phyloP scores from a whole-genome alignment of 371 early-diverging fungal species.

The Choanephora cucurbitarum region DNA sequence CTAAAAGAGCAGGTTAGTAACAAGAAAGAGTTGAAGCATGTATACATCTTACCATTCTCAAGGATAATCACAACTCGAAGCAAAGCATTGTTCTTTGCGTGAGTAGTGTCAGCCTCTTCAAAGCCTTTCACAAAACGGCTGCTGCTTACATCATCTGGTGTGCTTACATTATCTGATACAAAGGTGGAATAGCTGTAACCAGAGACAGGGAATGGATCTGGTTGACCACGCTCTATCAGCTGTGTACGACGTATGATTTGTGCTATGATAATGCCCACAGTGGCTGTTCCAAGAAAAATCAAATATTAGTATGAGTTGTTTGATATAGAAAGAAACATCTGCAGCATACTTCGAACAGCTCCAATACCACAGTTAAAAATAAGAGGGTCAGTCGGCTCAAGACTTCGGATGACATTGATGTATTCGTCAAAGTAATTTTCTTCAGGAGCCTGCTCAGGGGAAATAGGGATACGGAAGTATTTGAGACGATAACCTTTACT shows the following conservation, averaged over 20 bases:
- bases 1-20: constrained; percentile 15
- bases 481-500: constrained; percentile 50
- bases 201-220: constrained; percentile 51
- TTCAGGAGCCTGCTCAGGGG: constrained; percentile 69
- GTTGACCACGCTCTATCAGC: constrained; percentile 41
- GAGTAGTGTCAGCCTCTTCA: constrained; percentile 49
- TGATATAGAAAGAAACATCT: not conserved
- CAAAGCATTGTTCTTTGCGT: constrained; percentile 54
- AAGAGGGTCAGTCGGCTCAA: constrained; percentile 57
- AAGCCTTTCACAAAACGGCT: constrained; percentile 28
- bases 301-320: too few species aligned
- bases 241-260: constrained; percentile 62
- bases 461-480: constrained; percentile 69
- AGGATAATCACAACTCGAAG: constrained; percentile 59
- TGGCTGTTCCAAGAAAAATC: constrained; percentile 42
- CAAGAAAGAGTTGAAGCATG: not conserved
- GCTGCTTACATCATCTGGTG: constrained; percentile 28
- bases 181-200: constrained; percentile 32
- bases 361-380: constrained; percentile 81
- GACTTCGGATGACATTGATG: constrained; percentile 50
- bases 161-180: constrained; percentile 3
- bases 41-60: constrained; percentile 50
- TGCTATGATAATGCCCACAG: constrained; percentile 66
- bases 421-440: constrained; percentile 74
- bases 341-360: constrained; percentile 64